A percentile compares a stretch with the other conserved stretches of the same genome.
phyloP scores from a whole-genome alignment of 1,284 basidiomycete genomes.

The Apiotrichum domesticum region DNA sequence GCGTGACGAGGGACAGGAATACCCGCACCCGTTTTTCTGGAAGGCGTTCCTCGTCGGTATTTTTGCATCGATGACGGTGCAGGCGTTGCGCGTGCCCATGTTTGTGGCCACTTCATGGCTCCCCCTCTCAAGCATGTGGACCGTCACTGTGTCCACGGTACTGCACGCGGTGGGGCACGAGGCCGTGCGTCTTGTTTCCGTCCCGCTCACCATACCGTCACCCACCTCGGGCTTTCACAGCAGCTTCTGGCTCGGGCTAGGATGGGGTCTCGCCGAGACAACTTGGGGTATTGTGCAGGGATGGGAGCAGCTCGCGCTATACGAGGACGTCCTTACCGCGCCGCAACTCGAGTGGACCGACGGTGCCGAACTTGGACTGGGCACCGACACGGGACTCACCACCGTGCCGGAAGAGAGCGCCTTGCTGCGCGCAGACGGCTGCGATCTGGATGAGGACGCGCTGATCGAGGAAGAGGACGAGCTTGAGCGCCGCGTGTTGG shows the following conservation, averaged over 20 bases:
- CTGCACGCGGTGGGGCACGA: slow-evolving; percentile 40
- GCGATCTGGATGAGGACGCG: slow-evolving; percentile 7
- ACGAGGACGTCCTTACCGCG: slow-evolving; percentile 37
- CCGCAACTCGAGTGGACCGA: slow-evolving; percentile 4
- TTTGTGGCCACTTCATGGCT: slow-evolving; percentile 34
- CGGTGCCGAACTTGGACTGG: slow-evolving; percentile 1
- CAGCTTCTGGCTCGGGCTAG: slow-evolving; percentile 44
- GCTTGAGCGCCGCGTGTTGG: slow-evolving; percentile 39
- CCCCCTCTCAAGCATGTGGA: slow-evolving; percentile 6
- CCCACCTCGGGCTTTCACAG: slow-evolving; percentile 45
- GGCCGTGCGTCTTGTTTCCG: slow-evolving; percentile 34
- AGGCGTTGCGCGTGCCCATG: slow-evolving; percentile 38
- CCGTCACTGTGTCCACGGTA: slow-evolving; percentile 19
- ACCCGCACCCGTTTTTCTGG: slow-evolving; percentile 42
- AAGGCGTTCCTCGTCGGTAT: slow-evolving; percentile 41
- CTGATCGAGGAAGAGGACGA: slow-evolving; percentile 35
- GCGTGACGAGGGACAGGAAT: slow-evolving; percentile 34
- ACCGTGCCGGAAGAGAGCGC: slow-evolving; percentile 15
- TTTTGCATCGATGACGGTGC: slow-evolving; percentile 41
- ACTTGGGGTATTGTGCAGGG: slow-evolving; percentile 44
- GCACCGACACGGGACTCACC: slow-evolving; percentile 5
- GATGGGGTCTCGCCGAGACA: slow-evolving; percentile 43
- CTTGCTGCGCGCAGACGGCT: slow-evolving; percentile 15
- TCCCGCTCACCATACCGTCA: slow-evolving; percentile 35
- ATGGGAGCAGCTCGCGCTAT: slow-evolving; percentile 43